A percentile compares a stretch with the other conserved stretches of the same genome.
These are phyloP conservation scores for Brettanomyces anomalus DNA, from an alignment of 805 yeast species.

Conservation along the genomic window DNA sequence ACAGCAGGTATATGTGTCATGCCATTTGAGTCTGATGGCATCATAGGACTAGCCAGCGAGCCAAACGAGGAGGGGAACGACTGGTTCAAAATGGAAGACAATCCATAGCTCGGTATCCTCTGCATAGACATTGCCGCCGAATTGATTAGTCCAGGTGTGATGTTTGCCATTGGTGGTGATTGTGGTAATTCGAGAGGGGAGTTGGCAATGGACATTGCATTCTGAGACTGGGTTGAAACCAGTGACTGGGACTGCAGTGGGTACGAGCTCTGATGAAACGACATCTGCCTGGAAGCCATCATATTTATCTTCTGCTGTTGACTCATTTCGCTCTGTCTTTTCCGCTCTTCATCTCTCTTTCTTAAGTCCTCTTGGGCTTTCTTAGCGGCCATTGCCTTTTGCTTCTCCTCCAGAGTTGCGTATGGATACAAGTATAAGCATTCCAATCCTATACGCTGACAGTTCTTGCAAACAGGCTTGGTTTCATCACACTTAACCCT, in stretches of 20 bases:
- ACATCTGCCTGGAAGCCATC: neutral
- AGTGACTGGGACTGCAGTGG: neutral
- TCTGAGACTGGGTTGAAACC: neutral
- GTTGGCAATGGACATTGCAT: neutral
- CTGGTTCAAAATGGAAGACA: slow-evolving; percentile 1
- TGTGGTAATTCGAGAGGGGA: neutral
- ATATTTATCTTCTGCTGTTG: neutral
- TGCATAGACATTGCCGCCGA: slow-evolving; percentile 1
- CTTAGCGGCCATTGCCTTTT: slow-evolving; percentile 2
- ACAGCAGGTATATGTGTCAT: neutral
- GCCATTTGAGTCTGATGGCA: neutral
- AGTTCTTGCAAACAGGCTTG: slow-evolving; percentile 72
- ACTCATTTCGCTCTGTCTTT: neutral
- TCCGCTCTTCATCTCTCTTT: neutral
- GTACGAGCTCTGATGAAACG: neutral
- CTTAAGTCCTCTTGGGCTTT: neutral
- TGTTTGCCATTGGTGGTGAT: neutral
- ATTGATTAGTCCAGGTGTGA: neutral
- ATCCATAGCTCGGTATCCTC: slow-evolving; percentile 2
- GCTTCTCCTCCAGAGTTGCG: neutral
- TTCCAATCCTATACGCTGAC: slow-evolving; percentile 67
- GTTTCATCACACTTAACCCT: slow-evolving; percentile 90
- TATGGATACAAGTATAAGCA: slow-evolving; percentile 45
- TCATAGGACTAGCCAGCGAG: neutral
- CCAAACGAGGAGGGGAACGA: too few relatives aligned